These are phyloP conservation scores for Ceratocystis alfenasii DNA, from an alignment of 2,329 filamentous ascomycete species.

Conservation along the genomic window DNA sequence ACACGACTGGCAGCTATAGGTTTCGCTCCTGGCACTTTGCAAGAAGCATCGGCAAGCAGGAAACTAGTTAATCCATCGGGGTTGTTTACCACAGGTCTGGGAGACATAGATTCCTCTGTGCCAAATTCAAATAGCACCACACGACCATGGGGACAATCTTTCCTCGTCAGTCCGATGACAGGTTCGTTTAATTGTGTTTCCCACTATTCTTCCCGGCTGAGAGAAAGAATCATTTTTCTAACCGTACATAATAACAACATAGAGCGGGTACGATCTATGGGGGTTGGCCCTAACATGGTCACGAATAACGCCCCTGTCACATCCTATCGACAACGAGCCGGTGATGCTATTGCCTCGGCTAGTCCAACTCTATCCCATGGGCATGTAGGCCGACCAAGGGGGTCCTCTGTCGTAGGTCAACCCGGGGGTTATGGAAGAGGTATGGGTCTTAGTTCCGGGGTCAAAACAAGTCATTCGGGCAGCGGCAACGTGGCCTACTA, in stretches of 20 bases:
- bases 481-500: conserved; percentile 5
- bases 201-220: not conserved
- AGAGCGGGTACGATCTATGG: conserved; percentile 24
- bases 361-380: not conserved
- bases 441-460: conserved; percentile 23
- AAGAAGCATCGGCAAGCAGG: not conserved
- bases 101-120: not conserved
- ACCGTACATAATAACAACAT: not conserved
- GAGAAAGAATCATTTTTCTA: not conserved
- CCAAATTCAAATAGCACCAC: not conserved
- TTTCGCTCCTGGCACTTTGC: not conserved
- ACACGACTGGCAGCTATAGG: not conserved
- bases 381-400: not conserved
- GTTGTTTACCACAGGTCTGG: not conserved
- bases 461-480: conserved; percentile 21
- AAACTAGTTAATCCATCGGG: not conserved
- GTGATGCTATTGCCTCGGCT: conserved; percentile 1
- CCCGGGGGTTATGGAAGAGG: conserved; percentile 3
- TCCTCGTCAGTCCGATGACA: conserved; percentile 3
- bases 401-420: conserved; percentile 12
- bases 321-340: conserved; percentile 20
- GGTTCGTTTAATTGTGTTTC: not conserved
- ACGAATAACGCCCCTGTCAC: conserved; percentile 20
- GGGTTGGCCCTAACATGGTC: conserved; percentile 28
- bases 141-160: conserved; percentile 3